Evolutionary conservation across 495 filamentous ascomycete species (phyloP).

Genomic region (Aspergillus nidulans): DNA sequence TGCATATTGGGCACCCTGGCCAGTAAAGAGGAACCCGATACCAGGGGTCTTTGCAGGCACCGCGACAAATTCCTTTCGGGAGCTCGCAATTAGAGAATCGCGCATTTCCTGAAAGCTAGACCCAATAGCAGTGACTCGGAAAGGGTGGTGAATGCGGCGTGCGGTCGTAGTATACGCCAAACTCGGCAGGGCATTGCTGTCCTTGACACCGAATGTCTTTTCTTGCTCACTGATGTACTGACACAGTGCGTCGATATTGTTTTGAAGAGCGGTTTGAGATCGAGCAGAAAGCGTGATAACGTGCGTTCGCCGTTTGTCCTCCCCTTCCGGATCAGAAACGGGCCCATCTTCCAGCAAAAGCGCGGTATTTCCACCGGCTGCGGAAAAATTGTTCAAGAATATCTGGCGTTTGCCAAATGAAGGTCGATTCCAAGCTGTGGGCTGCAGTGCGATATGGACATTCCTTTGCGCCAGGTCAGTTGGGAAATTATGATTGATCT

Average conservation of each 20-base stretch:
- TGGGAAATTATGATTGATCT: conserved; percentile 78
- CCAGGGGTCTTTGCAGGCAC: conserved; percentile 41
- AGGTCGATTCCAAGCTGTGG: conserved; percentile 59
- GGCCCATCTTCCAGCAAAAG: conserved; percentile 54
- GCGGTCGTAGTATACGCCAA: conserved; percentile 81
- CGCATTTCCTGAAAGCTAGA: conserved; percentile 32
- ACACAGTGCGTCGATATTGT: conserved; percentile 48
- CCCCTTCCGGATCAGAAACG: conserved; percentile 30
- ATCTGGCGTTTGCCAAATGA: conserved; percentile 60
- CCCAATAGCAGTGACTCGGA: conserved; percentile 60
- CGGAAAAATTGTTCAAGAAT: conserved; percentile 66
- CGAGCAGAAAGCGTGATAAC: conserved; percentile 51
- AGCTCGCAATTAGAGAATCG: conserved; percentile 20
- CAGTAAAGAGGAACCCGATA: conserved; percentile 48
- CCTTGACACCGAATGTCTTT: conserved; percentile 35
- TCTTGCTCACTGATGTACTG: conserved; percentile 49
- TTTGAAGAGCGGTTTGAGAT: conserved; percentile 50
- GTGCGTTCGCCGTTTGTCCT: conserved; percentile 50
- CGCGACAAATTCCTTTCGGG: conserved; percentile 30
- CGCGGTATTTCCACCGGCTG: conserved; percentile 52
- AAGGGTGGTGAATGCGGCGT: conserved; percentile 75
- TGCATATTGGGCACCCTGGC: conserved; percentile 56
- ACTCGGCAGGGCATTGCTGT: conserved; percentile 27
- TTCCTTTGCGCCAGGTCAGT: conserved; percentile 69
- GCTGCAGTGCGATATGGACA: conserved; percentile 61